These are phyloP conservation scores for Lonicera japonica DNA, from an alignment of 129 eudicot species.

Conservation along the genomic window DNA sequence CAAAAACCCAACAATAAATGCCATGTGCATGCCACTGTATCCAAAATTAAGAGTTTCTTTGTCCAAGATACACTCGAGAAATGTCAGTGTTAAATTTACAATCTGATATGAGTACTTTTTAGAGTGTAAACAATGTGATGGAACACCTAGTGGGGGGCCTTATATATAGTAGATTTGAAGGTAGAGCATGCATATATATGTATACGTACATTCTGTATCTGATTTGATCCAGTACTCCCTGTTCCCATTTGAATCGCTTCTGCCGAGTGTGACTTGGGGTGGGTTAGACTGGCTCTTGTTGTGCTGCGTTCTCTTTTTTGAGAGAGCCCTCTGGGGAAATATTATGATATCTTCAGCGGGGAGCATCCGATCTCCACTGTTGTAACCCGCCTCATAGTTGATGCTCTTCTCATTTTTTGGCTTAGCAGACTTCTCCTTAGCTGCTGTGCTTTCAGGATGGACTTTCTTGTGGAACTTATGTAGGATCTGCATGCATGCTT, in stretches of 20 bases:
- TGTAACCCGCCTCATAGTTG: slow-evolving; percentile 14
- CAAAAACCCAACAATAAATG: no score
- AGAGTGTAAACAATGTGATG: no score
- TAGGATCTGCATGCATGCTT: slow-evolving; percentile 63
- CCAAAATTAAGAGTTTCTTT: no score
- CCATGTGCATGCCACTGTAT: no score
- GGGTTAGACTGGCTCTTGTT: slow-evolving; percentile 28
- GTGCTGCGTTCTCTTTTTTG: slow-evolving; percentile 24
- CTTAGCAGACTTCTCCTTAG: slow-evolving; percentile 28
- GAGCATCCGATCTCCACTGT: slow-evolving; percentile 14
- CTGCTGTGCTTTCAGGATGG: slow-evolving; percentile 61
- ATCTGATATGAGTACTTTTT: no score
- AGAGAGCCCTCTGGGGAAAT: slow-evolving; percentile 31
- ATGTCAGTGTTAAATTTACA: no score
- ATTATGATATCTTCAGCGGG: slow-evolving; percentile 32
- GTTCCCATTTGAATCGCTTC: slow-evolving; percentile 40
- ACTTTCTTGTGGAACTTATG: slow-evolving; percentile 77
- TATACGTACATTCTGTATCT: slow-evolving; percentile 79
- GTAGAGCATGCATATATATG: not conserved
- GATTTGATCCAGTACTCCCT: slow-evolving; percentile 80
- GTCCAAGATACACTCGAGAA: no score
- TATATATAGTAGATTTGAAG: no score
- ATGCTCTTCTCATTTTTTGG: slow-evolving; percentile 17
- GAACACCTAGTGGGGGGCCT: no score
- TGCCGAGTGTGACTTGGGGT: slow-evolving; percentile 18